Conservation (phyloP, 2,329 filamentous ascomycete genomes). For the Arthroderma uncinatum region DNA sequence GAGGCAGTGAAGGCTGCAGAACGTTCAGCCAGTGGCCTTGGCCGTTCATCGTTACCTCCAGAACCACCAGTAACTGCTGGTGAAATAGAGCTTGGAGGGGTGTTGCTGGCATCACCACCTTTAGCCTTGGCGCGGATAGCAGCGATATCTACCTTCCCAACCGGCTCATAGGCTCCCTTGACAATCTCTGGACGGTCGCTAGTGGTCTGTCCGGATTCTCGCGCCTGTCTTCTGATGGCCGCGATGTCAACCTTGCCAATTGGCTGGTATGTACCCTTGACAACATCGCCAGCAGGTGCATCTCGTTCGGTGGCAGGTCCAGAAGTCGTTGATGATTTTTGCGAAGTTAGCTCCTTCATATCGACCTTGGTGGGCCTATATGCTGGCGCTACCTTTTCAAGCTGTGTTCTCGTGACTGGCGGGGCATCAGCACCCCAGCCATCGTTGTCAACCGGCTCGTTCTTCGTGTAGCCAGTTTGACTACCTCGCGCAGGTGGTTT, state of each 20-base stretch:
- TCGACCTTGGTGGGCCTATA: conserved; percentile 96
- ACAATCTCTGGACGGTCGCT: conserved; percentile 76
- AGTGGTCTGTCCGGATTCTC: conserved; percentile 43
- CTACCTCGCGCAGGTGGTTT: conserved; percentile 56
- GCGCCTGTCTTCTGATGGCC: conserved; percentile 65
- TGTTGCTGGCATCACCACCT: conserved; percentile 23
- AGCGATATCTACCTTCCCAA: conserved; percentile 94
- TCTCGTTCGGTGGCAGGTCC: conserved; percentile 35
- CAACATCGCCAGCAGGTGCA: conserved; percentile 51
- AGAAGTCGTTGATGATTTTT: conserved; percentile 46
- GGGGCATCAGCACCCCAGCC: conserved; percentile 94
- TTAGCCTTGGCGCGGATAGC: conserved; percentile 80
- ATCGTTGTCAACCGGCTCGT: conserved; percentile 58
- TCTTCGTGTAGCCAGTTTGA: conserved; percentile 39
- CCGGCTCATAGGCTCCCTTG: conserved; percentile 86
- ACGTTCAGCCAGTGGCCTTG: conserved; percentile 61
- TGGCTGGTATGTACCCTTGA: conserved; percentile 81
- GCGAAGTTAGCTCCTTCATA: conserved; percentile 69
- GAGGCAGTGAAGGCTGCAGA: conserved; percentile 60
- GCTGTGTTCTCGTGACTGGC: conserved; percentile 69
- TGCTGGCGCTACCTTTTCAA: conserved; percentile 84
- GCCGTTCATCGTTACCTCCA: conserved; percentile 38
- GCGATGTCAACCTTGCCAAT: conserved; percentile 96
- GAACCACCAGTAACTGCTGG: conserved; percentile 35
- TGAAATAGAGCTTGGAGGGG: conserved; percentile 28